phyloP scores from a whole-genome alignment of 2,329 filamentous ascomycete genomes.

The Periconia digitata region DNA sequence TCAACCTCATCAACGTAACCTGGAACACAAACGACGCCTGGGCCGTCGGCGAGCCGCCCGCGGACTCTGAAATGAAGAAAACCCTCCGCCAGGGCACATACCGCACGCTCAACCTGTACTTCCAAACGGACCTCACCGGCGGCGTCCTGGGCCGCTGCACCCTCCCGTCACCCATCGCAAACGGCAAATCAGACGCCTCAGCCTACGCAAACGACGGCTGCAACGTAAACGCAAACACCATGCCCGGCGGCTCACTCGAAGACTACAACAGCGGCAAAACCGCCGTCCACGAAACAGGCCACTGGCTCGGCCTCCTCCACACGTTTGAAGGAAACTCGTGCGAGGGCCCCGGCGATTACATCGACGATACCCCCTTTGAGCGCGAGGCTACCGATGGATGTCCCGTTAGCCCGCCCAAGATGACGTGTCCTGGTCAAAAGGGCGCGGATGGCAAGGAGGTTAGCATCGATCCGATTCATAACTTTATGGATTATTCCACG shows the following conservation, averaged over 20 bases:
- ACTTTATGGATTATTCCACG: conserved; percentile 63
- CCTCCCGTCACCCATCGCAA: conserved; percentile 45
- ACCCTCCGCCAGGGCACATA: conserved; percentile 58
- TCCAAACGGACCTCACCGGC: conserved; percentile 56
- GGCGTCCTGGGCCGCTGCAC: conserved; percentile 58
- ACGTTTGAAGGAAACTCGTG: conserved; percentile 51
- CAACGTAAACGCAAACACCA: conserved; percentile 59
- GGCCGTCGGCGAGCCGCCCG: conserved; percentile 52
- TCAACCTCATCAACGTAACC: conserved; percentile 52
- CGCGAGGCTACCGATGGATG: conserved; percentile 56
- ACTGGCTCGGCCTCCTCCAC: conserved; percentile 52
- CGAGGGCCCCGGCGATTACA: conserved; percentile 48
- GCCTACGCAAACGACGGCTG: conserved; percentile 58
- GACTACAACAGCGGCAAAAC: conserved; percentile 55
- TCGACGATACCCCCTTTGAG: conserved; percentile 49
- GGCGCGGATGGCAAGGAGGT: conserved; percentile 15
- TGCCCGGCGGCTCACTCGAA: conserved; percentile 53
- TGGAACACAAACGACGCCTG: conserved; percentile 58
- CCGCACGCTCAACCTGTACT: conserved; percentile 60
- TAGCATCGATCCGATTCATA: conserved; percentile 54
- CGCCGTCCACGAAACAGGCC: conserved; percentile 52
- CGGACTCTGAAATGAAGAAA: conserved; percentile 55
- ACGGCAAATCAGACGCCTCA: conserved; percentile 40
- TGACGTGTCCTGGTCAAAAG: conserved; percentile 52
- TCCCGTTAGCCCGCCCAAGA: conserved; percentile 50